phyloP scores from a whole-genome alignment of 306 rosid genomes.

The Lathyrus aphaca region DNA sequence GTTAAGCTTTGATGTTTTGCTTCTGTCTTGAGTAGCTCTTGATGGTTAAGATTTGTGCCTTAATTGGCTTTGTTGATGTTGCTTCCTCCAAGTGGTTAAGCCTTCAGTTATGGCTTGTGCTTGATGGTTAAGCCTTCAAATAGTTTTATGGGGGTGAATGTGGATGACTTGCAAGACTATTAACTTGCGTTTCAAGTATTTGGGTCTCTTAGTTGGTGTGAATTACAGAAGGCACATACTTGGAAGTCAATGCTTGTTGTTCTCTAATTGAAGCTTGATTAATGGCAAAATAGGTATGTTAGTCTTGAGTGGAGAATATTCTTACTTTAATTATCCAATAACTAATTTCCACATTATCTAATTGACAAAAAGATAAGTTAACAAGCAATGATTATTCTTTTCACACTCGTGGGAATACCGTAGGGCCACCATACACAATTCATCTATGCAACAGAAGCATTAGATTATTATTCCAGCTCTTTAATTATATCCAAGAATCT shows the following conservation, averaged over 20 bases:
- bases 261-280: not conserved
- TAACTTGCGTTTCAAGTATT: too few relatives aligned
- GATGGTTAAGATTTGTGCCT: too few relatives aligned
- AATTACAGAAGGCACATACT: not conserved
- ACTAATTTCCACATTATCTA: conserved; percentile 17
- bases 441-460: conserved; percentile 26
- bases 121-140: too few relatives aligned
- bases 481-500: conserved; percentile 3
- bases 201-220: too few relatives aligned
- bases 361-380: conserved; percentile 8
- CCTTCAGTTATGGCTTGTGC: too few relatives aligned
- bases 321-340: not conserved
- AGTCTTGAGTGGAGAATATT: not conserved
- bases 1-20: too few relatives aligned
- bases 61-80: too few relatives aligned
- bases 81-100: too few relatives aligned
- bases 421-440: conserved; percentile 18
- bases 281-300: not conserved
- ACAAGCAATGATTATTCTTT: conserved; percentile 17
- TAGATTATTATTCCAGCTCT: conserved; percentile 6
- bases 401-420: conserved; percentile 18
- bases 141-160: too few relatives aligned
- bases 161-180: too few relatives aligned
- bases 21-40: too few relatives aligned
- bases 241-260: not conserved